A percentile compares a stretch with the other conserved stretches of the same genome.
phyloP scores from a whole-genome alignment of 345 rosid species.

The Populus davidiana region DNA sequence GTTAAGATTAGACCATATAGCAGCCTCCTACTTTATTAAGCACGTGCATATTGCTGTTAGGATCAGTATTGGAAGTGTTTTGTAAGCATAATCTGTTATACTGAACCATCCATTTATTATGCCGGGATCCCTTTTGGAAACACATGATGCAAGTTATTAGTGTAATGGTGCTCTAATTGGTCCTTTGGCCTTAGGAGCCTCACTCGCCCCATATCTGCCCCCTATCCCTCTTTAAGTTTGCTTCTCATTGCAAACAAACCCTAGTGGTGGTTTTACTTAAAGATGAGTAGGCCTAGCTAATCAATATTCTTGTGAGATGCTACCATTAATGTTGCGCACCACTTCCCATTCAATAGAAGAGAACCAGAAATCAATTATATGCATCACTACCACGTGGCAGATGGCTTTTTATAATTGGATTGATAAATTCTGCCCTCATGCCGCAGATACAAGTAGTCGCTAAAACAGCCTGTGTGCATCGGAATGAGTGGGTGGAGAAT shows the following conservation, averaged over 20 bases:
- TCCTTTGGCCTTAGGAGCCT: background rate
- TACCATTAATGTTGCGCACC: background rate
- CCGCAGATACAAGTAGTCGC: constrained; percentile 63
- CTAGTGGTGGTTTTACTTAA: background rate
- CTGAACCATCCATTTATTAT: background rate
- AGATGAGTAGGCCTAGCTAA: background rate
- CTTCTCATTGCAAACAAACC: background rate
- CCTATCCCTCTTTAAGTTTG: background rate
- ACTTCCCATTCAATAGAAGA: background rate
- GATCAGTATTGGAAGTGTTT: background rate
- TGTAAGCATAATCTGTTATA: background rate
- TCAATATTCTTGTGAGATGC: background rate
- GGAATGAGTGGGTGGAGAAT: constrained; percentile 59
- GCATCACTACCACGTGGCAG: background rate
- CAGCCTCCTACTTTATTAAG: background rate
- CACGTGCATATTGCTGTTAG: background rate
- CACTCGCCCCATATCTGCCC: background rate
- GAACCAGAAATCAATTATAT: background rate
- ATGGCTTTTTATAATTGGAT: background rate
- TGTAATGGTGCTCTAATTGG: too few species aligned
- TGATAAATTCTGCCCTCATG: background rate
- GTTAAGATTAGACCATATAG: background rate
- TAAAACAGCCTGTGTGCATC: constrained; percentile 55
- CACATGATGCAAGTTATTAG: background rate
- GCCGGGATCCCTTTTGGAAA: background rate